Evolutionary conservation across 352 stramenopile genomes (phyloP), one percentile per base, ranked within the genome.

Genomic region (Peronosclerospora sorghi): DNA sequence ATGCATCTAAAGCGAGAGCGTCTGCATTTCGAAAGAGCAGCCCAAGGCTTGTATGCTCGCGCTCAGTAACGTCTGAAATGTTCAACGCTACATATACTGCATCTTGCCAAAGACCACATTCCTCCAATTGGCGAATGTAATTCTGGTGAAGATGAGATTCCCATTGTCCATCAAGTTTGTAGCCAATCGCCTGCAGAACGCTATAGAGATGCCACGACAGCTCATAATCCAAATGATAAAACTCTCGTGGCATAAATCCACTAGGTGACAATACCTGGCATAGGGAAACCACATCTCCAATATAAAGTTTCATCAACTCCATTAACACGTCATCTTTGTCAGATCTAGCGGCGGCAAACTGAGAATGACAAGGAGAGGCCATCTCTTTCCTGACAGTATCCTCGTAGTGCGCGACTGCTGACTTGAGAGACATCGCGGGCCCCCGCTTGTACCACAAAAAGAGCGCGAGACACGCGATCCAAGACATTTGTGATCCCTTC

Each of bases 51-150:
- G 75, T 80, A 28, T 53, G 41, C 12, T 68, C 65, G 14, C 82
- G 79, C 54, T 88, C 73, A 8, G 24, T 46, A 12, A 46, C 49
- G 24, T 80, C 54, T 6, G 67, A 71, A 41, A 91, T 82, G 42
- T 83, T 91, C 10, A 90, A 62, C 10, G 78, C 58, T 21, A 94
- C 79, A 47, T 89, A 90, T 6, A 89, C 38, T 15, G 77, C 80
- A 14, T 89, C 56, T 32, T 86, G 49, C 71, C 78, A 87, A 28
- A 83, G 35, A 3, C 70, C 64, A 21, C 53, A 65, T 10, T 73
- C 55, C 35, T 90, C 68, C 8, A 94, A 56, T 54, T 90, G 72
- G 8, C 68, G 64, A 32, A 94, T 81, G 21, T 86, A 94, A 53
- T 85, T 83, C 17, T 84, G 73, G 23, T 85, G 68, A 23, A 91